Evolutionary conservation across 2,329 filamentous ascomycete species (phyloP), one percentile per base, ranked within the genome.

Genomic region (Trichoderma oligosporum): DNA sequence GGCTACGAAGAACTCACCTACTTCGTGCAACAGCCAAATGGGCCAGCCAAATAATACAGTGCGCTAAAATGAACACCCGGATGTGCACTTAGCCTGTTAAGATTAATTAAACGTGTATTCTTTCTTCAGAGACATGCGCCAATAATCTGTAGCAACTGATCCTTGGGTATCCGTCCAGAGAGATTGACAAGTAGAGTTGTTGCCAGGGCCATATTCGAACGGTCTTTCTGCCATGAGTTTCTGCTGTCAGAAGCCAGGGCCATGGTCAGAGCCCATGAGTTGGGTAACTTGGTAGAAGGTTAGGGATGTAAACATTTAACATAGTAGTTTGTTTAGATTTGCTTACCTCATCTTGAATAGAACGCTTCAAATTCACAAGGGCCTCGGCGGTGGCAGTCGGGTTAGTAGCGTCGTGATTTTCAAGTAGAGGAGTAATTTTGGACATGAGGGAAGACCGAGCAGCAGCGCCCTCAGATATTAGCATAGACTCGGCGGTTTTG

Each of bases 261-360:
- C 61, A 63, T 64, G 11, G 63, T 62, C 27, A 68, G 39, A 4
- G 64, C 60, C 68, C 68, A 70, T 0, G 65, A 61, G 31, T 63
- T 65, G 1, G 68, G 67, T 1, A 65, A 31, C 65, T 67, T 25
- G 5, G 25, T 18, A 4, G 1, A 16, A 35, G 16, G 33, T 59
- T 20, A 56, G 38, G 27, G 25, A 20, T 8, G 3, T 7, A 31
- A 12, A 20, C 7, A 12, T 24, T n/a, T 4, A 4, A 11, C 0
- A 5, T 16, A 8, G 6, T 9, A 7, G 24, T n/a, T 5, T n/a
- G 31, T 22, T 7, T 6, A 3, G 6, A 12, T 14, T 39, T 20
- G 41, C 63, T 58, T 47, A 68, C 66, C 62, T 65, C 61, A 33
- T 65, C 51, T 33, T 68, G 62, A 8, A 67, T 48, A 4, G 54